Percentiles rank a stretch among this genome's conserved stretches.
phyloP scores from a whole-genome alignment of 345 rosid genomes.

The Populus pruinosa region DNA sequence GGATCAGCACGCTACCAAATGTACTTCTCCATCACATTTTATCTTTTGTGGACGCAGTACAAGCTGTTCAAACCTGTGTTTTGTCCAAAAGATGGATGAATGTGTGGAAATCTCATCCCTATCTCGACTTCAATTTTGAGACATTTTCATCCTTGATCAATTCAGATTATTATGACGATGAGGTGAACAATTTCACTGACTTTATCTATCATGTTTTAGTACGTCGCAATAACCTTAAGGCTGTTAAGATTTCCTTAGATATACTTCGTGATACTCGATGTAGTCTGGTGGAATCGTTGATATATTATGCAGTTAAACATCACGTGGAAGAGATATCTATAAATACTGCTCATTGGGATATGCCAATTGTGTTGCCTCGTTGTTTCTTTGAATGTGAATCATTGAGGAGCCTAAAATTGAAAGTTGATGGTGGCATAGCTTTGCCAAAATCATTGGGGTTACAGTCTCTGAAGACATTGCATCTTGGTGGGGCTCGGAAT shows the following conservation, averaged over 20 bases:
- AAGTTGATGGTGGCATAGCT: background rate
- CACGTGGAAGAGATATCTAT: background rate
- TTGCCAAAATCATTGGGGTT: background rate
- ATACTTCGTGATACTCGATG: background rate
- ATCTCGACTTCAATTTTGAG: background rate
- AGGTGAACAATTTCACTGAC: background rate
- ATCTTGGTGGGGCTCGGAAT: background rate
- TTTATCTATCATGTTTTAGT: background rate
- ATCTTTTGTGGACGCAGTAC: conserved; percentile 3
- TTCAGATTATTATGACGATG: background rate
- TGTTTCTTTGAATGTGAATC: background rate
- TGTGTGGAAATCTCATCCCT: background rate
- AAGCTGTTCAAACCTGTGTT: conserved; percentile 8
- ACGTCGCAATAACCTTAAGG: background rate
- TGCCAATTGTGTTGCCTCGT: background rate
- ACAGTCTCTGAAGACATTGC: background rate
- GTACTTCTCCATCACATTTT: conserved; percentile 6
- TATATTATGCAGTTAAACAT: background rate
- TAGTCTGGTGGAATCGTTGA: background rate
- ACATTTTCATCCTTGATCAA: background rate
- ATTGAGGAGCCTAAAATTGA: background rate
- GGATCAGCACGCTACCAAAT: background rate
- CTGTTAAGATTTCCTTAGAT: background rate
- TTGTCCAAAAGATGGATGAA: conserved; percentile 9
- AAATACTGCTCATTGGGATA: background rate